A percentile compares a stretch with the other conserved stretches of the same genome.
These are phyloP conservation scores for Alternaria arborescens DNA, from an alignment of 2,329 filamentous ascomycete genomes.

Conservation along the genomic window DNA sequence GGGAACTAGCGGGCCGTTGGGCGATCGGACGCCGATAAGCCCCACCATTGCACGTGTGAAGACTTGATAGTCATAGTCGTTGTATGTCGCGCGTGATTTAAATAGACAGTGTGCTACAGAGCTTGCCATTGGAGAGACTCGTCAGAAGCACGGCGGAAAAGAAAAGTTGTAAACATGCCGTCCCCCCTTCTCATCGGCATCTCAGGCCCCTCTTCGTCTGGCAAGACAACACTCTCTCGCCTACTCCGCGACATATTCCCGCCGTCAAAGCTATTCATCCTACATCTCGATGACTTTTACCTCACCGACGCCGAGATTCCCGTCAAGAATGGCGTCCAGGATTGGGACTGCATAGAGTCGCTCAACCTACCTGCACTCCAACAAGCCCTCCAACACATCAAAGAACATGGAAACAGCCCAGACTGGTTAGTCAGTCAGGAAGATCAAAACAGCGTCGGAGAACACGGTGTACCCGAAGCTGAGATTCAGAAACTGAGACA, in stretches of 20 bases:
- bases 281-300: slow-evolving; percentile 98
- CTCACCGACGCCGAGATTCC: slow-evolving; percentile 75
- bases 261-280: slow-evolving; percentile 68
- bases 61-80: not conserved
- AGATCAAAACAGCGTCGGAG: slow-evolving; percentile 64
- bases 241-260: slow-evolving; percentile 84
- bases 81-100: not conserved
- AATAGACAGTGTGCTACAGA: not conserved
- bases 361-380: slow-evolving; percentile 76
- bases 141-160: not conserved
- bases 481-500: slow-evolving; percentile 51
- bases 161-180: slow-evolving; percentile 13
- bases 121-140: not conserved
- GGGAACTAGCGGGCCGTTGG: slow-evolving; percentile 14
- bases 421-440: slow-evolving; percentile 62
- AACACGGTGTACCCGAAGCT: slow-evolving; percentile 39
- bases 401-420: slow-evolving; percentile 68
- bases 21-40: slow-evolving; percentile 18
- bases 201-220: slow-evolving; percentile 89
- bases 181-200: slow-evolving; percentile 74
- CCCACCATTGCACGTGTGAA: slow-evolving; percentile 20
- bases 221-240: slow-evolving; percentile 92
- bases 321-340: slow-evolving; percentile 66
- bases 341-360: slow-evolving; percentile 91
- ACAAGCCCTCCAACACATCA: slow-evolving; percentile 74